Percentiles rank a stretch among this genome's conserved stretches.
Conservation (phyloP, 192 early-diverging fungal species). For the Piromyces sp. region DNA sequence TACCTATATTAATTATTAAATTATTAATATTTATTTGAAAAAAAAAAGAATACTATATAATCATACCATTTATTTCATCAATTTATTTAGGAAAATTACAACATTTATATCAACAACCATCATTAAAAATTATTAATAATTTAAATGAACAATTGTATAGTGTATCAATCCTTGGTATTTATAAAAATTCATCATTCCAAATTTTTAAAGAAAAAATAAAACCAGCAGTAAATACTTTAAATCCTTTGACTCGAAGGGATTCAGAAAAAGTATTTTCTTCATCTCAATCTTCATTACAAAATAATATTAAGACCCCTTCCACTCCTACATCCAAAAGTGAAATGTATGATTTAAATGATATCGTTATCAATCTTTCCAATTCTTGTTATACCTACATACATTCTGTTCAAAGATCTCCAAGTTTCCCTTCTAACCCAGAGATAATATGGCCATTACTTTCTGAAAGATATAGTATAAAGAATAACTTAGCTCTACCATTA, state of each 20-base stretch:
- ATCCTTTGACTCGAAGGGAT: not conserved
- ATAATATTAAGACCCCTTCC: not conserved
- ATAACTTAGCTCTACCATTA: not conserved
- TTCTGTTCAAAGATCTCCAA: not conserved
- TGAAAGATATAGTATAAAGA: not conserved
- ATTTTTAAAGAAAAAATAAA: not conserved
- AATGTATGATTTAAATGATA: not conserved
- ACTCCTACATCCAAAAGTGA: not conserved
- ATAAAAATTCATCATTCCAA: not conserved
- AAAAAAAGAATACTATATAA: too few relatives aligned
- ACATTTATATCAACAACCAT: not conserved
- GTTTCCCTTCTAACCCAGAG: not conserved
- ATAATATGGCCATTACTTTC: not conserved
- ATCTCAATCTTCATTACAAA: not conserved
- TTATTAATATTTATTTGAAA: too few relatives aligned
- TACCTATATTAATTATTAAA: too few relatives aligned
- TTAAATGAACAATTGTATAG: not conserved
- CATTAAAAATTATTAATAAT: not conserved
- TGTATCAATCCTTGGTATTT: not conserved
- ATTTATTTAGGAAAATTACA: not conserved
- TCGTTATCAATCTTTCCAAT: not conserved
- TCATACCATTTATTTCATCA: not conserved
- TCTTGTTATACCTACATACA: not conserved
- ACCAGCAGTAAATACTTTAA: not conserved
- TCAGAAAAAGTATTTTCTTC: not conserved